Percentiles rank a stretch among this genome's conserved stretches.
Conservation (phyloP, 192 early-diverging fungal species). For the Coemansia sp. region DNA sequence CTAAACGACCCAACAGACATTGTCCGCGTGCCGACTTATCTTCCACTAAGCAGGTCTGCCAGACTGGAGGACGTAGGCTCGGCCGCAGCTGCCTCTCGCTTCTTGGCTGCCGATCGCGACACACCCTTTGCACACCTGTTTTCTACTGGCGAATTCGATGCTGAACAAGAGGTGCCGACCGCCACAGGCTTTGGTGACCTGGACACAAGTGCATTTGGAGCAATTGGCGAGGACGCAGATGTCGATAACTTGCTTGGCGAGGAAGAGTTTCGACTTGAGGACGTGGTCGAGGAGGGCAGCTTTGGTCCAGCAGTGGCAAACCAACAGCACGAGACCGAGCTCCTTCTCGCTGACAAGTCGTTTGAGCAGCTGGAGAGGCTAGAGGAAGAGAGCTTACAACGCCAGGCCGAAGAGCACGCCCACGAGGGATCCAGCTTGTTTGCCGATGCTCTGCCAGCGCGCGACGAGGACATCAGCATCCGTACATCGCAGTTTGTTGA, state of each 20-base stretch:
- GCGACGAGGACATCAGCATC: conserved; percentile 26
- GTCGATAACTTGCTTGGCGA: conserved; percentile 11
- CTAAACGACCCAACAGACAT: conserved; percentile 39
- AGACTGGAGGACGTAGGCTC: conserved; percentile 43
- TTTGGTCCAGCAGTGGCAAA: conserved; percentile 24
- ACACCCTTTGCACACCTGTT: conserved; percentile 40
- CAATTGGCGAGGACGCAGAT: conserved; percentile 2
- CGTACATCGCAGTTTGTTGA: conserved; percentile 7
- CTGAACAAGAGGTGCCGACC: conserved; percentile 27
- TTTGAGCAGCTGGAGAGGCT: conserved; percentile 49
- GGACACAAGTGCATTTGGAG: conserved; percentile 9
- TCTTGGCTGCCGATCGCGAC: conserved; percentile 13
- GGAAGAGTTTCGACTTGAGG: conserved; percentile 33
- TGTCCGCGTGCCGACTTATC: conserved; percentile 43
- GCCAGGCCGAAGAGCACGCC: conserved; percentile 27
- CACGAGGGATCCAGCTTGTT: conserved; percentile 37
- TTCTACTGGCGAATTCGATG: conserved; percentile 8
- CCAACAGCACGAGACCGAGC: conserved; percentile 26
- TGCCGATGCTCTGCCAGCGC: conserved; percentile 24
- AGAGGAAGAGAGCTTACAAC: conserved; percentile 53
- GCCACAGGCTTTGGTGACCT: neutral
- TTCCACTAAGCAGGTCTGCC: conserved; percentile 24
- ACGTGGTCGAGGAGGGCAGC: conserved; percentile 40
- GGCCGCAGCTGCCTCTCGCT: conserved; percentile 34
- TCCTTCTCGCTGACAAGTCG: conserved; percentile 43